Base-by-base conservation (phyloP, 495 filamentous ascomycete genomes). In the Acidomyces sp. region DNA sequence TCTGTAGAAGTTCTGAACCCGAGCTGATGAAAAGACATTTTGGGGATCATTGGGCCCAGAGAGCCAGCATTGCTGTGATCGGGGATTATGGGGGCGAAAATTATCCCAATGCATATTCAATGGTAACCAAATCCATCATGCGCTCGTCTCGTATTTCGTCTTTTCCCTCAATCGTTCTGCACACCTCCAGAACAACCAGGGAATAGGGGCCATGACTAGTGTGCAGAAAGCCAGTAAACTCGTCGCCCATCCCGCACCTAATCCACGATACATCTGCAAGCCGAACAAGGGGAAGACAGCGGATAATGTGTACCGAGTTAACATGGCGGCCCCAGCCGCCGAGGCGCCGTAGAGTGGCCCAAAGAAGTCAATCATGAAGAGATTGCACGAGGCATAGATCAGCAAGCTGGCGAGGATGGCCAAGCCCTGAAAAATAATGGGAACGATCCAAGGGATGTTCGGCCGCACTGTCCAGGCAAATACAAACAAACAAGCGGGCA, bases 231-330 rank as follows among this genome's bases (percentile, higher is more conserved):
- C 65, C 19, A 68, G 55, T 13, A 65, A 45, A 28, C 53, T 59
- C 6, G 61, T 61, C 7, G 65, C 65, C 65, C 65, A 68, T 11
- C 39, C 50, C 1, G 55, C 48, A 2, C 58, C 58, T 9, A 62
- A 34, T 6, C 37, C 43, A n/a, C 42, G 39, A 35, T 57, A 61
- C 63, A 69, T 63, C 31, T 59, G 60, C 12, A 66, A 33, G 3
- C 60, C 59, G 41, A 69, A 69, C 18, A 85, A 62, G 6, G 80
- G 80, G 51, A 82, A 84, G 1, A 63, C 71, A 15, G 72, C 72
- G 0, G 69, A 76, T n/a, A 80, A 48, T 0, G 59, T 53, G 46
- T 84, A 84, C 24, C 80, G 62, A 0, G 75, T 58, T 23, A 85
- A 56, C 17, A 76, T 73, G 38, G 78, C 78, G 1, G 76, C 75